These are phyloP conservation scores for Moesziomyces aphidis DNA, from an alignment of 1,284 basidiomycete species.

Conservation along the genomic window DNA sequence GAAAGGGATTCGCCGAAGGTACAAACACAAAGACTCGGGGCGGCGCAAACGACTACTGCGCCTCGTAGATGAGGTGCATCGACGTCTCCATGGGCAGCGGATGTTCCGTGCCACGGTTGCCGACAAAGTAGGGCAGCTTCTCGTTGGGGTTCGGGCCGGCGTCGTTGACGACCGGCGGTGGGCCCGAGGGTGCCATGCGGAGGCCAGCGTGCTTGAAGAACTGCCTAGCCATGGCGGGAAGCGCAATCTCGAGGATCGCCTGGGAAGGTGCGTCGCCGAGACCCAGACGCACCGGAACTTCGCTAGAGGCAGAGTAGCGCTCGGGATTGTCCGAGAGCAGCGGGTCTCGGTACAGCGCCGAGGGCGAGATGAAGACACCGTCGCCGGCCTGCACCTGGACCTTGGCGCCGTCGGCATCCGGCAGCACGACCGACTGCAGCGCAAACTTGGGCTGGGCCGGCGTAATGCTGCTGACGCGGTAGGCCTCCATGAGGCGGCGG, in stretches of 20 bases:
- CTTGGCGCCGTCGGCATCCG: slow-evolving; percentile 28
- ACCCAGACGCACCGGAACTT: slow-evolving; percentile 30
- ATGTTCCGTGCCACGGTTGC: slow-evolving; percentile 32
- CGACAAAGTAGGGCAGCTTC: slow-evolving; percentile 38
- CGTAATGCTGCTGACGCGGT: slow-evolving; percentile 36
- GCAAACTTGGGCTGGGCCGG: slow-evolving; percentile 43
- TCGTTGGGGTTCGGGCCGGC: slow-evolving; percentile 24
- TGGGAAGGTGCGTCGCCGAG: slow-evolving; percentile 43
- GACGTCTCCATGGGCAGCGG: slow-evolving; percentile 46
- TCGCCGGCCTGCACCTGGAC: slow-evolving; percentile 35
- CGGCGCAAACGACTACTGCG: slow-evolving; percentile 2
- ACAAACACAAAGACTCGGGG: neutral
- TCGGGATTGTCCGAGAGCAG: slow-evolving; percentile 32
- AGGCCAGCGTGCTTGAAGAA: slow-evolving; percentile 41
- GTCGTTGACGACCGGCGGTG: slow-evolving; percentile 35
- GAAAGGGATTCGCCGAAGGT: neutral
- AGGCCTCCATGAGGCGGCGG: slow-evolving; percentile 43
- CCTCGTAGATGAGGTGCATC: slow-evolving; percentile 45
- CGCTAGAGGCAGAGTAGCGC: slow-evolving; percentile 18
- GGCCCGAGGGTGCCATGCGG: slow-evolving; percentile 37
- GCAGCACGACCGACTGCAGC: slow-evolving; percentile 20
- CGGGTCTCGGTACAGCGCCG: slow-evolving; percentile 43
- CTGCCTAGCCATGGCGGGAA: slow-evolving; percentile 46
- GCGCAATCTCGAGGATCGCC: slow-evolving; percentile 34
- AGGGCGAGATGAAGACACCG: slow-evolving; percentile 39